phyloP scores from a whole-genome alignment of 177 flowering plant species.

The Telopea speciosissima region DNA sequence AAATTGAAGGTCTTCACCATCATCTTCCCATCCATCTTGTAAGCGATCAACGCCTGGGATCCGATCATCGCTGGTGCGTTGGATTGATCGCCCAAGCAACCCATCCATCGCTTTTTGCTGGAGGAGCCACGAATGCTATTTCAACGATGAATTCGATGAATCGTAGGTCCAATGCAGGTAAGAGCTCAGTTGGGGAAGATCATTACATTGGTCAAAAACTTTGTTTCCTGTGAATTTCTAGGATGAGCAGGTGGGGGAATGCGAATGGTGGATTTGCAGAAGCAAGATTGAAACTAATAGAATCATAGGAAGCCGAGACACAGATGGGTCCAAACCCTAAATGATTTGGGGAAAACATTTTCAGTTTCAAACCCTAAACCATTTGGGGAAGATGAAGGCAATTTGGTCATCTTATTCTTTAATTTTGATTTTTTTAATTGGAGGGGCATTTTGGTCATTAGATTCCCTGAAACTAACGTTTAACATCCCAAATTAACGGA shows the following conservation, averaged over 20 bases:
- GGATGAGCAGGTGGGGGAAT: slow-evolving; percentile 28
- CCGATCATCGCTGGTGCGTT: slow-evolving; percentile 38
- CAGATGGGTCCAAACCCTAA: too few species aligned
- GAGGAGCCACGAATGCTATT: slow-evolving; percentile 36
- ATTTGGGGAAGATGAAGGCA: too few species aligned
- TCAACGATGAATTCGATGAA: slow-evolving; percentile 21
- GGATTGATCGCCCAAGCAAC: slow-evolving; percentile 54
- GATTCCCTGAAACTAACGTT: too few species aligned
- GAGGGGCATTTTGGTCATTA: too few species aligned
- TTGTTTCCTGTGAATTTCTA: slow-evolving; percentile 26
- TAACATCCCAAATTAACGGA: too few species aligned
- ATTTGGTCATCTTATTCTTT: too few species aligned
- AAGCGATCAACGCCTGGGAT: slow-evolving; percentile 44
- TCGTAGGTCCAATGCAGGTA: slow-evolving; percentile 42
- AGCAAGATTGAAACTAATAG: slow-evolving; percentile 3
- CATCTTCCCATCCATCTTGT: slow-evolving; percentile 22
- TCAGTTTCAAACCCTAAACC: too few species aligned
- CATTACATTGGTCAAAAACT: slow-evolving; percentile 26
- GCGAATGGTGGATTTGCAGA: slow-evolving; percentile 4
- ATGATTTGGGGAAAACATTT: too few species aligned
- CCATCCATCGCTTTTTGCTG: slow-evolving; percentile 34
- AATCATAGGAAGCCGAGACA: neutral
- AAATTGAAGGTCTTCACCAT: slow-evolving; percentile 28
- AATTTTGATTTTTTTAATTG: too few species aligned
- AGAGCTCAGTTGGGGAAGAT: slow-evolving; percentile 27